Base-by-base conservation (phyloP, 805 yeast species). In the Yamadazyma olivae region DNA sequence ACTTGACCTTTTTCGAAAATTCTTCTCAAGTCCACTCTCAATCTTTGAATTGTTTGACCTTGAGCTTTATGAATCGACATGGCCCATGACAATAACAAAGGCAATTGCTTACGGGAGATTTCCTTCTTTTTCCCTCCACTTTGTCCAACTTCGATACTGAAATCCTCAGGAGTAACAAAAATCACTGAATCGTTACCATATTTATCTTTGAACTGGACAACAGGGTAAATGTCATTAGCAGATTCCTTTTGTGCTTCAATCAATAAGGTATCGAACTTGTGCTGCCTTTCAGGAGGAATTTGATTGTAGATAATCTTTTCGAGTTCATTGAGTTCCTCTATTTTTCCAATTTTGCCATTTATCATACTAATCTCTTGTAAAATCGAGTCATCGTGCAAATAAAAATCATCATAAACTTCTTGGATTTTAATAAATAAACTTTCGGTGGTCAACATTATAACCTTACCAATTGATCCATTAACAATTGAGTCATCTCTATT, bases 391-490 rank as follows among this genome's bases (percentile, higher is more conserved):
- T 51, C 50, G 28, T 33, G 32, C 4, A 44, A 33, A 27, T 41
- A 46, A 3, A 44, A 14, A 4, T 38, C 28, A 5, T 52, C 53
- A 38, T 57, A 61, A 7, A 45, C 20, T 21, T 53, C 59, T 8
- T 40, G 29, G 40, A 71, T 44, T 46, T 46, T 36, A 22, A 40
- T 22, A 53, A 53, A 46, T 44, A 55, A 30, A 10, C 39, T 43
- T 6, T 35, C 42, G 2, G 59, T 53, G 32, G 73, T 59, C 45
- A 83, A 81, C 13, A 73, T 79, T 6, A 77, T 47, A 1, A 93
- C 82, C 25, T 71, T 77, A 0, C 99, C 99, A 25, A 91, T 66
- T 0, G 96, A 77, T 3, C 99, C 99, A 61, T 93, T 93, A 27
- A 93, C 98, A 25, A 93, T 64, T 2, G 69, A 61, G 7, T 78